These are phyloP conservation scores for Curvularia eragrostidis DNA, from an alignment of 2,329 filamentous ascomycete genomes.

Conservation along the genomic window DNA sequence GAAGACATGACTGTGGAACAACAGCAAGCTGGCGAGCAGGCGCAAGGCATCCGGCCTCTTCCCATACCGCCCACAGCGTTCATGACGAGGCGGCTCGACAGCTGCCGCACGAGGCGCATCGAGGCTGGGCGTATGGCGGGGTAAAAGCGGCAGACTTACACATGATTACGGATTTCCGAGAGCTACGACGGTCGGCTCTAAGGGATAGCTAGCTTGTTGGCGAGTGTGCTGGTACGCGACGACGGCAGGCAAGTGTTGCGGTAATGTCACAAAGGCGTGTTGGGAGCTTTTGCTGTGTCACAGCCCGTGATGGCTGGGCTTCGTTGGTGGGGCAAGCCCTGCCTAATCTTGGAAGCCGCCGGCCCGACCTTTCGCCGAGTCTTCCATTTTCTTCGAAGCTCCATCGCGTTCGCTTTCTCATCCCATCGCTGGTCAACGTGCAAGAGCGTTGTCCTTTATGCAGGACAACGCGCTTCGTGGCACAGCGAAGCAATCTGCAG, in stretches of 20 bases:
- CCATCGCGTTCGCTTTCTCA: constrained; percentile 2
- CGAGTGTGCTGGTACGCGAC: constrained; percentile 16
- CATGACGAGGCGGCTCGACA: background rate
- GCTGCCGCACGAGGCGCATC: constrained; percentile 8
- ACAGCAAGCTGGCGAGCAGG: background rate
- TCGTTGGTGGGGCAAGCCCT: constrained; percentile 38
- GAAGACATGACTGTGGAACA: background rate
- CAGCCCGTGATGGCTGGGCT: constrained; percentile 28
- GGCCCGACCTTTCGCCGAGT: constrained; percentile 27
- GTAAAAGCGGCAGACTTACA: constrained; percentile 17
- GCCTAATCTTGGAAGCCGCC: constrained; percentile 14
- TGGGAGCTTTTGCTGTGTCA: constrained; percentile 31
- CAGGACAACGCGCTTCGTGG: constrained; percentile 1
- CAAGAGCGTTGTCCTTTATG: constrained; percentile 4
- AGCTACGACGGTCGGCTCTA: background rate
- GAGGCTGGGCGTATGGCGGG: constrained; percentile 12
- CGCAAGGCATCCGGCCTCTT: background rate
- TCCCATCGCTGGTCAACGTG: constrained; percentile 8
- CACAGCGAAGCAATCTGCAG: background rate
- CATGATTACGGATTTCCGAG: constrained; percentile 16
- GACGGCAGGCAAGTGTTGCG: constrained; percentile 10
- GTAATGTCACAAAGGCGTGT: constrained; percentile 24
- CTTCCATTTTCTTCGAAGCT: constrained; percentile 23
- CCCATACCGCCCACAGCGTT: background rate
- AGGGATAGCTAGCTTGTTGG: background rate